Percentiles rank a stretch among this genome's conserved stretches.
These are phyloP conservation scores for Medicago ruthenica DNA, from an alignment of 306 rosid genomes.

Conservation along the genomic window DNA sequence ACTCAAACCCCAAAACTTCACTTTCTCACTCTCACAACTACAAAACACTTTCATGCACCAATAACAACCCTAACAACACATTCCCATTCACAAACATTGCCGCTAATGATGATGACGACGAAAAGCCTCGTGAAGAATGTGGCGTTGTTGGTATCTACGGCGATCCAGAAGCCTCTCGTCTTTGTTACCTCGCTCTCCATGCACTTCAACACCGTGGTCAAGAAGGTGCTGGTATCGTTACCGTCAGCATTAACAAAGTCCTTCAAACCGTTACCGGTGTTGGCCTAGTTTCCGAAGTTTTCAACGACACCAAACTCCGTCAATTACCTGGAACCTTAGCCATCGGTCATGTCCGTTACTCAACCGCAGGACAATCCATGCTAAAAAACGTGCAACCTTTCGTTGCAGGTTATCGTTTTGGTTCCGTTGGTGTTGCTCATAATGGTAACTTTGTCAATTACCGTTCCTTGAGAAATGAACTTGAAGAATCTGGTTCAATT, in stretches of 20 bases:
- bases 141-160: slow-evolving; percentile 90
- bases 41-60: slow-evolving; percentile 43
- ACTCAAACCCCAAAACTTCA: slow-evolving; percentile 22
- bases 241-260: slow-evolving; percentile 54
- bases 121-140: slow-evolving; percentile 92
- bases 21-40: not conserved
- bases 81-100: not conserved
- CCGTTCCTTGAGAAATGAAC: slow-evolving; percentile 58
- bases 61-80: slow-evolving; percentile 36
- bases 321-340: slow-evolving; percentile 68
- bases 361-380: slow-evolving; percentile 87
- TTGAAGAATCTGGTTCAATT: slow-evolving; percentile 84
- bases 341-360: slow-evolving; percentile 87
- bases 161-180: slow-evolving; percentile 78
- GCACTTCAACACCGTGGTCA: slow-evolving; percentile 98
- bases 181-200: slow-evolving; percentile 82
- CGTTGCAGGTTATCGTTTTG: slow-evolving; percentile 82
- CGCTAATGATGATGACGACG: slow-evolving; percentile 59
- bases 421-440: slow-evolving; percentile 91
- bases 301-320: slow-evolving; percentile 64
- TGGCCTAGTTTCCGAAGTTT: slow-evolving; percentile 87
- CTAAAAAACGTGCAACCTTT: slow-evolving; percentile 87
- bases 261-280: slow-evolving; percentile 74
- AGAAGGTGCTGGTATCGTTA: slow-evolving; percentile 88
- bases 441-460: slow-evolving; percentile 90